These are phyloP conservation scores for Candida gorgasii DNA, from an alignment of 805 yeast species.

Conservation along the genomic window DNA sequence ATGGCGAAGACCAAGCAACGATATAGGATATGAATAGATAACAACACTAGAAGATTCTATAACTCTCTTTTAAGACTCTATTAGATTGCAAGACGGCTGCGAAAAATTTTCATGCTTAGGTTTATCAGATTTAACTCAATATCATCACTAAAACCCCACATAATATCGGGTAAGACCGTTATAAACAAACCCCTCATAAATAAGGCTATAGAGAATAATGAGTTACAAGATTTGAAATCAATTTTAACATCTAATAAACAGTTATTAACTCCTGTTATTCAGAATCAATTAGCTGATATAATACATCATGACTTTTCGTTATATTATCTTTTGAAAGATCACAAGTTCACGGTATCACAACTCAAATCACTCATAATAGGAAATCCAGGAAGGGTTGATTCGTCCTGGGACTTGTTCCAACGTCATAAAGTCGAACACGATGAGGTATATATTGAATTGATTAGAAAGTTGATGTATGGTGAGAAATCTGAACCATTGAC, in stretches of 20 bases:
- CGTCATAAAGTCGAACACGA: constrained; percentile 24
- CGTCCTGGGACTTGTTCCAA: constrained; percentile 49
- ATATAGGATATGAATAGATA: background rate
- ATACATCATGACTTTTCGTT: constrained; percentile 28
- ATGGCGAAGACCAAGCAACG: background rate
- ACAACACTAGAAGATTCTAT: too few relatives aligned
- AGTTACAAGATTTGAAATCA: constrained; percentile 15
- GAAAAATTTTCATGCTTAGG: constrained; percentile 6
- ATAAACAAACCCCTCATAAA: constrained; percentile 11
- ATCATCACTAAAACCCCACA: constrained; percentile 6
- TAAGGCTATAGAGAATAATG: constrained; percentile 12
- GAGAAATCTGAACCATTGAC: constrained; percentile 22
- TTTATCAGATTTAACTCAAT: constrained; percentile 14
- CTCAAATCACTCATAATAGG: constrained; percentile 30
- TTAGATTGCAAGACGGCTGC: too few relatives aligned
- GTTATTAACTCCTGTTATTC: constrained; percentile 12
- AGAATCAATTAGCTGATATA: constrained; percentile 19
- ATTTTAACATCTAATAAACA: constrained; percentile 14
- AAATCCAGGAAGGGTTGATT: constrained; percentile 55
- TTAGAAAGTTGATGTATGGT: constrained; percentile 39
- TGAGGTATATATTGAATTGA: constrained; percentile 25
- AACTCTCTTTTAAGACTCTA: too few relatives aligned
- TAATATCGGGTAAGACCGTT: constrained; percentile 10
- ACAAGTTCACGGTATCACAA: constrained; percentile 16
- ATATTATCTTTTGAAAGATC: constrained; percentile 24